Evolutionary conservation across 768 basidiomycete genomes (phyloP), one percentile per base, ranked within the genome.

Genomic region (Kwoniella europaea): DNA sequence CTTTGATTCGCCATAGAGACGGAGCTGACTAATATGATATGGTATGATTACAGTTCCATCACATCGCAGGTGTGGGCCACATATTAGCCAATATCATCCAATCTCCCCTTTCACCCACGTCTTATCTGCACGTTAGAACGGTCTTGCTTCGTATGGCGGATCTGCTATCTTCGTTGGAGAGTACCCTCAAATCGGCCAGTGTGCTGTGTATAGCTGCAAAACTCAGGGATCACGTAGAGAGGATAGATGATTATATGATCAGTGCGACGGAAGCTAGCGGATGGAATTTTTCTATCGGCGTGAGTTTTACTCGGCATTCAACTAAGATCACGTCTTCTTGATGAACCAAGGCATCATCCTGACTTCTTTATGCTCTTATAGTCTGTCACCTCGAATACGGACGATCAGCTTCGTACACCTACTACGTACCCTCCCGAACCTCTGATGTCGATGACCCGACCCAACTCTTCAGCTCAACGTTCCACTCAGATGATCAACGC

Each of bases 21-120:
- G 2, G 42, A 16, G 42, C 42, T 53, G 35, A 53, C 15, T 10
- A 18, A 2, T 44, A 15, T 13, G 4, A n/a, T 63, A 5, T 59
- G n/a, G 29, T n/a, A 58, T 20, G 13, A 42, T 16, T 56, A 35
- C 35, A 81, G 79, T 65, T 82, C 16, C 80, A 82, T 60, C 80
- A 82, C 59, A 65, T 82, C 10, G 80, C 80, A 0, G 79, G 79
- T 20, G 76, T 79, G 16, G 80, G 80, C n/a, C 79, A 82, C 57
- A 68, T 82, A 10, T 73, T 82, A 12, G 78, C 75, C n/a, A 57
- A 61, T 15, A 75, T 79, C 58, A 77, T 79, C 22, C 76, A 78
- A 27, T 63, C 64, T 3, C 78, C 80, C 12, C 59, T 81, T 0
- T 74, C 74, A 0, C 77, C 76, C 13, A 74, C 69, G 29, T 60